These are phyloP conservation scores for Blastocladiella britannica DNA, from an alignment of 192 early-diverging fungal species.

Conservation along the genomic window DNA sequence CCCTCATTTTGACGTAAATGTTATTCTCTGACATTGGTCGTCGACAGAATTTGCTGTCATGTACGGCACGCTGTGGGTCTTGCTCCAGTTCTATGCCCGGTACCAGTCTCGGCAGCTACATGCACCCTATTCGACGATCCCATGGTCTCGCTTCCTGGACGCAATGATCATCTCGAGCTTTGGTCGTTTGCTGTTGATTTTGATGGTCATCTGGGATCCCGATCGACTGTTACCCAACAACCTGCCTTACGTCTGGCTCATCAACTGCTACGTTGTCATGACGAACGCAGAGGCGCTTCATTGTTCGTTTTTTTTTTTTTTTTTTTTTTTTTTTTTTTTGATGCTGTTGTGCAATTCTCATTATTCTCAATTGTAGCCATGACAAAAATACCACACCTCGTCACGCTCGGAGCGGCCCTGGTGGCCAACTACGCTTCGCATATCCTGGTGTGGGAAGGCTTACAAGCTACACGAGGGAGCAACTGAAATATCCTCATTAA, in stretches of 20 bases:
- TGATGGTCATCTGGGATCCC: constrained; percentile 74
- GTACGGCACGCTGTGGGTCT: constrained; percentile 2
- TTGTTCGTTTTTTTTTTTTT: not conserved
- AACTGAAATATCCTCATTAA: no score
- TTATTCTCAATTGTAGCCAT: no score
- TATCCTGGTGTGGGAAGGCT: no score
- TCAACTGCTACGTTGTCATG: not conserved
- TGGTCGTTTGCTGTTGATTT: constrained; percentile 64
- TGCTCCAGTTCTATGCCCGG: not conserved
- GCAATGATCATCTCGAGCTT: constrained; percentile 64
- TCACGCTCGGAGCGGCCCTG: no score
- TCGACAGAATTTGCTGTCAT: not conserved
- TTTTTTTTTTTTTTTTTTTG: no score
- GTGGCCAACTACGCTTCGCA: no score
- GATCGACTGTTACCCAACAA: not conserved
- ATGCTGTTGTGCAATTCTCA: no score
- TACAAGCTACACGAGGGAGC: no score
- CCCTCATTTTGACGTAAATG: not conserved
- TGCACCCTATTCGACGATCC: no score
- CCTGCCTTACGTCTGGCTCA: not conserved
- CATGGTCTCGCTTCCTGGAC: constrained; percentile 10
- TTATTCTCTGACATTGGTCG: not conserved
- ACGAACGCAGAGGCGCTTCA: not conserved
- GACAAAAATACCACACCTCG: no score
- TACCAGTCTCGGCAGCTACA: not conserved